Evolutionary conservation across 371 early-diverging fungal genomes (phyloP).

Genomic region (Rhizopus microsporus): DNA sequence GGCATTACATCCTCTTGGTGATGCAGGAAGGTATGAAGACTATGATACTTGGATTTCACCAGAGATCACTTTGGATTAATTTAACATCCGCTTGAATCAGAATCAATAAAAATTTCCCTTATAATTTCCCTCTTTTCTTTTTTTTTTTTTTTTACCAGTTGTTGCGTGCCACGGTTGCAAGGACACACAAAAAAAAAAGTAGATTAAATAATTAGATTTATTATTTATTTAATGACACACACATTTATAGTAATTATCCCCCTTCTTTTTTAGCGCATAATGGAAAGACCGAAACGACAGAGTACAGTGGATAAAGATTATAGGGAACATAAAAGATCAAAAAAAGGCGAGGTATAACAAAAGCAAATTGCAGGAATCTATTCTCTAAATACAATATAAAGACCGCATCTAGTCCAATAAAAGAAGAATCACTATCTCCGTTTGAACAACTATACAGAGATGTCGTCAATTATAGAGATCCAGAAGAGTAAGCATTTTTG

Average conservation of each 20-base stretch:
- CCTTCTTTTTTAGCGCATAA: neutral
- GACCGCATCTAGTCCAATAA: neutral
- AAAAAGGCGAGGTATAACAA: slow-evolving; percentile 14
- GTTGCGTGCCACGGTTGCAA: slow-evolving; percentile 5
- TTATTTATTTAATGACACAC: no score
- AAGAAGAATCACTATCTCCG: neutral
- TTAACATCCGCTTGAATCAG: neutral
- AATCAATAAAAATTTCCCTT: slow-evolving; percentile 2
- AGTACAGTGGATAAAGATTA: slow-evolving; percentile 29
- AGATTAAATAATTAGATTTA: no score
- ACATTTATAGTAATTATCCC: no score
- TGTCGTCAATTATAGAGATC: slow-evolving; percentile 34
- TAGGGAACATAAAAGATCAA: slow-evolving; percentile 33
- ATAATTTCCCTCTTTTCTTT: neutral
- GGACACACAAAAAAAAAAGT: no score
- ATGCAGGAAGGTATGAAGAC: slow-evolving; percentile 23
- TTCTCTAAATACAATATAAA: neutral
- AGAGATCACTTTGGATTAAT: neutral
- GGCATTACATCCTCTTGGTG: slow-evolving; percentile 41
- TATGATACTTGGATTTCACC: slow-evolving; percentile 46
- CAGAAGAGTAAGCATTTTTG: slow-evolving; percentile 34
- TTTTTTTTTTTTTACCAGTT: slow-evolving; percentile 6
- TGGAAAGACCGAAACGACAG: slow-evolving; percentile 28
- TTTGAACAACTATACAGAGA: slow-evolving; percentile 31
- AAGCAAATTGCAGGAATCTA: neutral